Conservation (phyloP, 2,329 filamentous ascomycete genomes). For the Ophiostoma himal-ulmi region DNA sequence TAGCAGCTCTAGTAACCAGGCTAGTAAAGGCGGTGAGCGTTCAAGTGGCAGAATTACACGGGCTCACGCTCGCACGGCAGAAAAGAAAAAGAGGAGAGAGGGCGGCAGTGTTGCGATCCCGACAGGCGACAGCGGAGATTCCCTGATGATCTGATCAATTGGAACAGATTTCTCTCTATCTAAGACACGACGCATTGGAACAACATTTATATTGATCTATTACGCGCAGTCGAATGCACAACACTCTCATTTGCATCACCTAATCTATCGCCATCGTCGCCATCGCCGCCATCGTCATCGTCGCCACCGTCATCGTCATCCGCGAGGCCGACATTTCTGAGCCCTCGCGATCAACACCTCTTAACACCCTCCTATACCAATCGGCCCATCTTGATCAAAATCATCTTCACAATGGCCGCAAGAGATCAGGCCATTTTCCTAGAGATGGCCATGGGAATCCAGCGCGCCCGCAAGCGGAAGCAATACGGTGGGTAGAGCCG, state of each 20-base stretch:
- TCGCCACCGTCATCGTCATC: neutral
- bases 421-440: slow-evolving; percentile 27
- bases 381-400: neutral
- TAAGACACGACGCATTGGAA: neutral
- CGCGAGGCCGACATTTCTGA: neutral
- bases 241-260: neutral
- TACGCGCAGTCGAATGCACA: neutral
- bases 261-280: neutral
- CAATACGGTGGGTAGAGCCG: slow-evolving; percentile 24
- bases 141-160: neutral
- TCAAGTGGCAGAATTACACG: slow-evolving; percentile 9
- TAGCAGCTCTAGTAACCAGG: neutral
- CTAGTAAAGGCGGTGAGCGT: neutral
- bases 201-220: neutral
- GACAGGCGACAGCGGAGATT: neutral
- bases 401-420: slow-evolving; percentile 22
- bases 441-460: slow-evolving; percentile 27
- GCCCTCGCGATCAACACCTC: neutral
- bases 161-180: neutral
- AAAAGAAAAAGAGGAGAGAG: neutral
- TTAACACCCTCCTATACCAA: neutral
- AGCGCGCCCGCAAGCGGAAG: slow-evolving; percentile 27
- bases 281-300: neutral
- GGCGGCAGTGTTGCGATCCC: slow-evolving; percentile 3
- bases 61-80: slow-evolving; percentile 2